Evolutionary conservation across 1,139 yeast species (phyloP).

Genomic region (Maudiozyma humilis): DNA sequence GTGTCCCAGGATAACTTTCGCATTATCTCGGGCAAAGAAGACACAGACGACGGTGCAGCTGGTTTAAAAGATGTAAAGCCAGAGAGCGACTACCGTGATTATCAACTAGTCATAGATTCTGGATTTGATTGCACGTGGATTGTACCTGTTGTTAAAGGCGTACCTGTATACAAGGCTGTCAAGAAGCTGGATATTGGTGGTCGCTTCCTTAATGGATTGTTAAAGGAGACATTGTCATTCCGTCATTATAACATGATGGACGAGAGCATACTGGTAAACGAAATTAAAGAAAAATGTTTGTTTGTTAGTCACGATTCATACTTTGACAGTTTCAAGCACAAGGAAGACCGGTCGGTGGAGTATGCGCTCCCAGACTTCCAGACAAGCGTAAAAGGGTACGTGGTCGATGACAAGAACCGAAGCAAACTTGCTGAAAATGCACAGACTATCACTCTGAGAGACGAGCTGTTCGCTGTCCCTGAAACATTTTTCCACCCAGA

Average conservation of each 20-base stretch:
- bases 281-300: slow-evolving; percentile 75
- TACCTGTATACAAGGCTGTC: slow-evolving; percentile 70
- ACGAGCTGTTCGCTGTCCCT: slow-evolving; percentile 82
- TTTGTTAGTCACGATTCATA: slow-evolving; percentile 62
- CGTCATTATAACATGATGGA: slow-evolving; percentile 91
- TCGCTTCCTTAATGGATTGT: slow-evolving; percentile 66
- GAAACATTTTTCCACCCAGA: slow-evolving; percentile 85
- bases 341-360: slow-evolving; percentile 41
- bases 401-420: slow-evolving; percentile 33
- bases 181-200: slow-evolving; percentile 72
- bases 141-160: slow-evolving; percentile 74
- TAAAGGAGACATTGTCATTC: slow-evolving; percentile 78
- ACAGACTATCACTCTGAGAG: slow-evolving; percentile 61
- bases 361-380: slow-evolving; percentile 84
- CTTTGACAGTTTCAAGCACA: slow-evolving; percentile 43
- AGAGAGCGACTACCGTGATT: slow-evolving; percentile 40
- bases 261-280: slow-evolving; percentile 76
- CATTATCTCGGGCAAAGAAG: slow-evolving; percentile 18
- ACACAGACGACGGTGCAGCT: neutral
- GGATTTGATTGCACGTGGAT: slow-evolving; percentile 88
- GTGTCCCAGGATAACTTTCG: slow-evolving; percentile 17
- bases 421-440: slow-evolving; percentile 38
- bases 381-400: slow-evolving; percentile 64
- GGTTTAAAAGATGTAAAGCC: neutral
- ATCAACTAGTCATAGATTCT: slow-evolving; percentile 72